Conservation (phyloP, 2,329 filamentous ascomycete genomes). For the Neofusicoccum parvum region DNA sequence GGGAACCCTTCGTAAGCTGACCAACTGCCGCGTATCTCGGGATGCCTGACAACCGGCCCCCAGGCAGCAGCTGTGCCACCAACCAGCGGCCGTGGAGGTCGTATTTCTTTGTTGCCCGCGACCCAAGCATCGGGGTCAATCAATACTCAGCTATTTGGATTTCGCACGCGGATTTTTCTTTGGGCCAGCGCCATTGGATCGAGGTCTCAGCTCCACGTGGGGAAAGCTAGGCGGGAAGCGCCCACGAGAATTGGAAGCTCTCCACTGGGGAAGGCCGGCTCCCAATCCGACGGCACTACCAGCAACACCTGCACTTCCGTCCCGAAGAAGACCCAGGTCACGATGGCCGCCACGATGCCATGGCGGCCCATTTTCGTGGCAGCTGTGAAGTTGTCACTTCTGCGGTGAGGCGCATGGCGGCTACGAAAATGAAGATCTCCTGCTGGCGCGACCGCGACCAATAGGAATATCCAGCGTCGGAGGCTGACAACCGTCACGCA, state of each 20-base stretch:
- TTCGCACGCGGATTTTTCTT: not conserved
- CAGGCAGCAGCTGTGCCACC: not conserved
- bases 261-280: not conserved
- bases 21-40: not conserved
- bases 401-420: not conserved
- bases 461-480: not conserved
- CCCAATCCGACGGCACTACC: not conserved
- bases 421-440: slow-evolving; percentile 16
- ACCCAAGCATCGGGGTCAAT: not conserved
- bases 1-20: not conserved
- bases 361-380: not conserved
- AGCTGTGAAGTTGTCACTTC: not conserved
- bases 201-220: not conserved
- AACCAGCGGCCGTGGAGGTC: not conserved
- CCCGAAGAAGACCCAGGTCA: not conserved
- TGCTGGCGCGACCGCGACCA: slow-evolving; percentile 7
- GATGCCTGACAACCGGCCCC: not conserved
- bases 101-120: not conserved
- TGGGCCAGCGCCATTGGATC: not conserved
- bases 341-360: not conserved
- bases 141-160: not conserved
- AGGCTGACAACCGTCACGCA: not conserved
- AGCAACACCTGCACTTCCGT: not conserved
- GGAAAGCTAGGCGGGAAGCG: not conserved
- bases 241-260: not conserved